These are phyloP conservation scores for Oryza meridionalis DNA, from an alignment of 176 grass and related monocot genomes.

Conservation along the genomic window DNA sequence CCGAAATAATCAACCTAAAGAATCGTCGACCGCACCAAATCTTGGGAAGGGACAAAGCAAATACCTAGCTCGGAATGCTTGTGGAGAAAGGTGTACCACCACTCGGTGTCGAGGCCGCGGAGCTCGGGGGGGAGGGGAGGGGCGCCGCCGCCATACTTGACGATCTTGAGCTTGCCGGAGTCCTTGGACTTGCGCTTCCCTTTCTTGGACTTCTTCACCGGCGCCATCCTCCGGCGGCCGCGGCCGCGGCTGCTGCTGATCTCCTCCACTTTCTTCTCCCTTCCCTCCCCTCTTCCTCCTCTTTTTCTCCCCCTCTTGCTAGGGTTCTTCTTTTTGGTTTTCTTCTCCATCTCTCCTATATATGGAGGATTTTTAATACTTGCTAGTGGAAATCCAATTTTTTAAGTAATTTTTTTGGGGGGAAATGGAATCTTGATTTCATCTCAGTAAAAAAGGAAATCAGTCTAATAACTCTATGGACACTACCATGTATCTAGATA, in stretches of 20 bases:
- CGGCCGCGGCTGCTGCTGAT: no score
- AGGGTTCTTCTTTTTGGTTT: not conserved
- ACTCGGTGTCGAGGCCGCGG: constrained; percentile 77
- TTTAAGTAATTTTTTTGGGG: not conserved
- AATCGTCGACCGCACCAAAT: constrained; percentile 23
- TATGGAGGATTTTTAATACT: not conserved
- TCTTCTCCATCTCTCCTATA: not conserved
- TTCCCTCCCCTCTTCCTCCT: not conserved
- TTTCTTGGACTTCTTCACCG: constrained; percentile 78
- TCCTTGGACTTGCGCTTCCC: constrained; percentile 76
- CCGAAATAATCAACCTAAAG: constrained; percentile 9
- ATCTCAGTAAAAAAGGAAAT: no score
- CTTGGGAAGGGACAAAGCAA: not conserved
- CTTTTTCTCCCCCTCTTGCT: no score
- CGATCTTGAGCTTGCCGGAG: constrained; percentile 47
- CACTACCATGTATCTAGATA: no score
- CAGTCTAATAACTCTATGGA: no score
- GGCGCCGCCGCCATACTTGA: constrained; percentile 35
- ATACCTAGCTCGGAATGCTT: constrained; percentile 62
- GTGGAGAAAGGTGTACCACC: constrained; percentile 87
- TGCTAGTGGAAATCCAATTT: not conserved
- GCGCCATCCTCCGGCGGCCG: constrained; percentile 41
- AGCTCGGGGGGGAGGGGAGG: constrained; percentile 57
- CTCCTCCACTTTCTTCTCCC: no score
- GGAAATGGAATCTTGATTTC: not conserved